phyloP scores from a whole-genome alignment of 164 flowering plant genomes.

The Aristolochia fimbriata region DNA sequence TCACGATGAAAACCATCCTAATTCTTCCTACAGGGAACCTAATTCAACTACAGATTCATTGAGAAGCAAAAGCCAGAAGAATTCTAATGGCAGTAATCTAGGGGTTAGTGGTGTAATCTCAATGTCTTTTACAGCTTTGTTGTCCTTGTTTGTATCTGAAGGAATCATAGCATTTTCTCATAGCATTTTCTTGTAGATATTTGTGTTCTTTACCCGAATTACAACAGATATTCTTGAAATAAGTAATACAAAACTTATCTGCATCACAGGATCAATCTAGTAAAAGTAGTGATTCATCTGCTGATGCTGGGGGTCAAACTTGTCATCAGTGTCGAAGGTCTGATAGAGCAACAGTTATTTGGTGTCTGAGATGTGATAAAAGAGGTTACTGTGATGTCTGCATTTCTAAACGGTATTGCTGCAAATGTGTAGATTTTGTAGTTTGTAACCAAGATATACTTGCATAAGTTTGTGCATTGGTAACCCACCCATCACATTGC shows the following conservation, averaged over 20 bases:
- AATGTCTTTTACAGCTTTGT: not conserved
- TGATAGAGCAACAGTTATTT: slow-evolving; percentile 42
- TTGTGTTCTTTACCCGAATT: no score
- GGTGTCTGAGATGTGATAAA: slow-evolving; percentile 77
- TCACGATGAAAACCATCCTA: slow-evolving; percentile 42
- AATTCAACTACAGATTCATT: slow-evolving; percentile 38
- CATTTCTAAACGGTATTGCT: slow-evolving; percentile 66
- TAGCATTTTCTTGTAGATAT: no score
- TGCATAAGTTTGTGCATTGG: slow-evolving; percentile 1
- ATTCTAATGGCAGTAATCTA: slow-evolving; percentile 32
- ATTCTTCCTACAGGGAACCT: slow-evolving; percentile 30
- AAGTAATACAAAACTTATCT: not conserved
- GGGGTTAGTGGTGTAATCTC: slow-evolving; percentile 28
- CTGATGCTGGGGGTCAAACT: slow-evolving; percentile 54
- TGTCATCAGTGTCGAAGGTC: slow-evolving; percentile 86
- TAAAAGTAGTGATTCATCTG: slow-evolving; percentile 57
- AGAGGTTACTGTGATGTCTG: slow-evolving; percentile 84
- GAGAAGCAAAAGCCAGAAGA: slow-evolving; percentile 37
- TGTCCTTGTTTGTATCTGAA: not conserved
- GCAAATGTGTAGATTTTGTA: not conserved
- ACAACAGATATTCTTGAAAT: no score
- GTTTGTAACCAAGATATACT: no score
- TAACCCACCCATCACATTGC: not conserved
- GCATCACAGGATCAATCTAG: slow-evolving; percentile 34
- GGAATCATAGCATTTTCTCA: no score